A percentile compares a stretch with the other conserved stretches of the same genome.
Evolutionary conservation across 371 early-diverging fungal genomes (phyloP).

Genomic region (Mucor racemosus): DNA sequence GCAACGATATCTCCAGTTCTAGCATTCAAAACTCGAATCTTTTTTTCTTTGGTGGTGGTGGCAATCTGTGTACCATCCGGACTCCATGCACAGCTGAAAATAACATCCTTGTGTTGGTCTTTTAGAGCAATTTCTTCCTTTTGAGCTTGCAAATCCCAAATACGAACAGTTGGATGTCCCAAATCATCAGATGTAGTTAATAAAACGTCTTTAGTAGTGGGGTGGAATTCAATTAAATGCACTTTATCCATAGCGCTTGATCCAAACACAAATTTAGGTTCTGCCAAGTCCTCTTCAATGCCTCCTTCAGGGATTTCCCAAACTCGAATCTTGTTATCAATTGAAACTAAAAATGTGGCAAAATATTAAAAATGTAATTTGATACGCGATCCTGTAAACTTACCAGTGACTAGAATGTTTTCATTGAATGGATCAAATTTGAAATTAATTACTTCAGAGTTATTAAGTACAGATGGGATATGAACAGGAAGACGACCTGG

Average conservation of each 20-base stretch:
- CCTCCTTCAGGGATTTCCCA: conserved; percentile 75
- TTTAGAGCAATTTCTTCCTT: conserved; percentile 34
- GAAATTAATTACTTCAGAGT: conserved; percentile 63
- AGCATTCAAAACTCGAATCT: conserved; percentile 67
- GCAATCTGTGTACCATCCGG: conserved; percentile 69
- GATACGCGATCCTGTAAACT: background rate
- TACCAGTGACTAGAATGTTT: conserved; percentile 59
- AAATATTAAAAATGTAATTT: no score
- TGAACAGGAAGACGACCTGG: conserved; percentile 73
- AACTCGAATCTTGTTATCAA: conserved; percentile 74
- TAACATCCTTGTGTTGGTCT: conserved; percentile 43
- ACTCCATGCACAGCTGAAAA: conserved; percentile 67
- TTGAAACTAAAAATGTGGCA: no score
- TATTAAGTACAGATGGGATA: conserved; percentile 64
- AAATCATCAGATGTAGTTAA: conserved; percentile 60
- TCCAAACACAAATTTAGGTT: conserved; percentile 26
- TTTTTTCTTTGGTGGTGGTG: conserved; percentile 66
- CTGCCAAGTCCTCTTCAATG: conserved; percentile 44
- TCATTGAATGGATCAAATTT: conserved; percentile 76
- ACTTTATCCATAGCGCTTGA: conserved; percentile 63
- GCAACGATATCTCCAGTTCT: conserved; percentile 59
- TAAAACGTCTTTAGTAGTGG: conserved; percentile 61
- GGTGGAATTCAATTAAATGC: conserved; percentile 67
- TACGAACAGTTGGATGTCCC: conserved; percentile 50
- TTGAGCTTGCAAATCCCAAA: conserved; percentile 56